Evolutionary conservation across 305 asterid species (phyloP).

Genomic region (Ajuga reptans): DNA sequence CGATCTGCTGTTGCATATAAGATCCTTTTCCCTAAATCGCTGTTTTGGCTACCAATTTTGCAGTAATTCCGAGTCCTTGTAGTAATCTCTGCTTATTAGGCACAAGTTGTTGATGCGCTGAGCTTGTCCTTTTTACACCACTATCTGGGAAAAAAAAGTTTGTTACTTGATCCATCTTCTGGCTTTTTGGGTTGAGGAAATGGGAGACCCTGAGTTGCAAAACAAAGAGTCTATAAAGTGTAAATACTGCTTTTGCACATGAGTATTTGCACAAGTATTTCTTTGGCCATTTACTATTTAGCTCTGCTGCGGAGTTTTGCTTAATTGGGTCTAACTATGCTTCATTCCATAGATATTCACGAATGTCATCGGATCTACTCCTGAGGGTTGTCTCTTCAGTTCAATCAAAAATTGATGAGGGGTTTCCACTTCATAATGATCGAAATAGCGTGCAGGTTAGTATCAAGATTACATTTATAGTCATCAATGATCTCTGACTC

Average conservation of each 20-base stretch:
- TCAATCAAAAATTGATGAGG: constrained; percentile 56
- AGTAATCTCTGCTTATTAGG: neutral
- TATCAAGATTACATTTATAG: constrained; percentile 17
- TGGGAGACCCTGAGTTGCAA: neutral
- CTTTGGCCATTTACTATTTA: neutral
- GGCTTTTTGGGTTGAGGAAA: neutral
- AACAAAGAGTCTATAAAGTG: neutral
- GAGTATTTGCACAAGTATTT: neutral
- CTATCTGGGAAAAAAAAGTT: neutral
- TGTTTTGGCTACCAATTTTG: neutral
- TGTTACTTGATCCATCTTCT: neutral
- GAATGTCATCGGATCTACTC: constrained; percentile 83
- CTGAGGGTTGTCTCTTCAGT: constrained; percentile 53
- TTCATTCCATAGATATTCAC: constrained; percentile 53
- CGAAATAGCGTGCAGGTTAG: constrained; percentile 65
- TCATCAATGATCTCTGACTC: constrained; percentile 1
- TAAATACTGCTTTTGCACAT: neutral
- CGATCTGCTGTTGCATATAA: constrained; percentile 14
- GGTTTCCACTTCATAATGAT: constrained; percentile 56
- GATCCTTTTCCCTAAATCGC: neutral
- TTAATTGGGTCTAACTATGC: constrained; percentile 20
- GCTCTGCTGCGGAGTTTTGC: neutral
- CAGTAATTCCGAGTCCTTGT: constrained; percentile 7
- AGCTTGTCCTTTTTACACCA: neutral
- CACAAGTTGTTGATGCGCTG: constrained; percentile 5